These are phyloP conservation scores for Gossypium australe DNA, from an alignment of 345 rosid species.

Conservation along the genomic window DNA sequence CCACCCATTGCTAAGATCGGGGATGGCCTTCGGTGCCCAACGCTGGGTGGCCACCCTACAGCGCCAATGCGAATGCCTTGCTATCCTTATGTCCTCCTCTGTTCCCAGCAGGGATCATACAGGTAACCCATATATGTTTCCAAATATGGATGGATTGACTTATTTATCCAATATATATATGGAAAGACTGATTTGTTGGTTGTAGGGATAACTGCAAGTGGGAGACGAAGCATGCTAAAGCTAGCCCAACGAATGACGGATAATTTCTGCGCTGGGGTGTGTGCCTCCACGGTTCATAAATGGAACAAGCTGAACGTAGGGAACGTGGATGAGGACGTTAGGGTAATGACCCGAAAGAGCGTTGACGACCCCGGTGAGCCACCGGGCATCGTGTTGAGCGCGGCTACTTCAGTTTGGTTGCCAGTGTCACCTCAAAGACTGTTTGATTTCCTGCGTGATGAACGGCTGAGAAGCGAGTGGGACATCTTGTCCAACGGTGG, in stretches of 20 bases:
- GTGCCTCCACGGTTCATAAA: slow-evolving; percentile 76
- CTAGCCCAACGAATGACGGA: slow-evolving; percentile 91
- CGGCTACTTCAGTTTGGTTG: slow-evolving; percentile 92
- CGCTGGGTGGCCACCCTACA: slow-evolving; percentile 93
- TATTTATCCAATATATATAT: no score
- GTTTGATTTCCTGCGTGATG: slow-evolving; percentile 78
- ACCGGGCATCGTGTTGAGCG: slow-evolving; percentile 78
- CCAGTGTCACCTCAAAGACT: slow-evolving; percentile 70
- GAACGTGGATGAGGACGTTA: slow-evolving; percentile 71
- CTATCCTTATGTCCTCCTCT: slow-evolving; percentile 79
- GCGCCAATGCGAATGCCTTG: slow-evolving; percentile 89
- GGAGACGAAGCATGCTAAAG: slow-evolving; percentile 89
- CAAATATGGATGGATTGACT: no score
- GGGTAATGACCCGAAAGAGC: slow-evolving; percentile 87
- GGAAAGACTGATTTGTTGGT: no score
- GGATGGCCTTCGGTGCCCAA: slow-evolving; percentile 87
- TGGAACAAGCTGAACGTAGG: slow-evolving; percentile 79
- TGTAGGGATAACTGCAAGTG: slow-evolving; percentile 52
- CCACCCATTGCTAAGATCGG: slow-evolving; percentile 54
- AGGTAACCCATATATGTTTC: slow-evolving; percentile 22
- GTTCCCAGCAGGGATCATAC: slow-evolving; percentile 50
- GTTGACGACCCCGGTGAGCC: slow-evolving; percentile 95
- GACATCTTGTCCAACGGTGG: slow-evolving; percentile 96
- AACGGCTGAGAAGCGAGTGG: slow-evolving; percentile 88
- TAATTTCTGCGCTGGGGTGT: slow-evolving; percentile 91